Evolutionary conservation across 225 moss, liverwort and hornwort species (phyloP), one percentile per base, ranked within the genome.

Genomic region (Marchantia paleacea): DNA sequence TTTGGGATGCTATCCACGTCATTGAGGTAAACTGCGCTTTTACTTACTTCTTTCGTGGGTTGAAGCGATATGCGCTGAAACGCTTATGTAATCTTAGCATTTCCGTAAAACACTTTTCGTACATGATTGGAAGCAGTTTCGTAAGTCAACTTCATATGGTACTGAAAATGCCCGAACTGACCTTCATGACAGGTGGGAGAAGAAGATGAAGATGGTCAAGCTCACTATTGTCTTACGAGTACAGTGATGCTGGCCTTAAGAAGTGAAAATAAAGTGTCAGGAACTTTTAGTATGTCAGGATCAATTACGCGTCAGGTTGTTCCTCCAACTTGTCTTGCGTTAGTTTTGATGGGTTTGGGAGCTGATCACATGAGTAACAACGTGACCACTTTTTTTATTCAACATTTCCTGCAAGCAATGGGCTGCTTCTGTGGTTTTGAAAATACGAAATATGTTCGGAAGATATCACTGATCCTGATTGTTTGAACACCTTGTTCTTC

Each of bases 1-100:
- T 89, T 60, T 96, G 96, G 94, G 96, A 96, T 85, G 92, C 94
- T 63, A 93, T 96, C 64, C 92, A 96, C 76, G 92, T 94, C 52
- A 91, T 96, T 75, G 92, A 94, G 92, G 95, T 84, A 77, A 51
- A 50, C 20, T 16, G 63, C 65, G 28, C 12, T 15, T 39, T 4
- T 31, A 30, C 14, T 15, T 57, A 9, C 7, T 64, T 72, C 15
- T 10, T 72, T 11, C 28, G 28, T 72, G 51, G 12, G 2, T 10
- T 10, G 72, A 47, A 24, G 24, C n/a, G 39, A 39, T 39, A 39
- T 39, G 39, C 39, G 39, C 39, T 39, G 39, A 2, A 39, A 39
- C 5, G 39, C 39, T 39, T 2, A 39, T 39, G 39, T 39, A 39
- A 39, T 39, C 39, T 2, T 39, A 39, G 39, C 5, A 39, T 39